Evolutionary conservation across 257 asterid genomes (phyloP).

Genomic region (Osmanthus fragrans): DNA sequence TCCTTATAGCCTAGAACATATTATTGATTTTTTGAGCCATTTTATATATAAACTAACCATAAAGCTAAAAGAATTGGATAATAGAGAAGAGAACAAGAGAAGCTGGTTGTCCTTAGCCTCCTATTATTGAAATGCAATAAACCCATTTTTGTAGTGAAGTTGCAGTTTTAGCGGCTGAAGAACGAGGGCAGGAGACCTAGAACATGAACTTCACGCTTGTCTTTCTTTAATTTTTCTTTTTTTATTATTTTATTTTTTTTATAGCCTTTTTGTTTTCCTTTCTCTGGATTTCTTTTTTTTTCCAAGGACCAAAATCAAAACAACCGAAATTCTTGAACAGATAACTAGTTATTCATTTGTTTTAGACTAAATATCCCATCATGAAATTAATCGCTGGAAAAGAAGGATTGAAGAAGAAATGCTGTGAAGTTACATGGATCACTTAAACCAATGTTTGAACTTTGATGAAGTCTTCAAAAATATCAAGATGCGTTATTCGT

Average conservation of each 20-base stretch:
- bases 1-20: not conserved
- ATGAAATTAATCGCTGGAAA: not conserved
- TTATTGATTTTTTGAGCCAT: not conserved
- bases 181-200: not conserved
- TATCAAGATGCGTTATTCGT: not conserved
- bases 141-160: not conserved
- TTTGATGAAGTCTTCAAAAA: not conserved
- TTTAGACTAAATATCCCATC: not conserved
- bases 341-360: not conserved
- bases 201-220: too few relatives aligned
- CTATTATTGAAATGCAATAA: not conserved
- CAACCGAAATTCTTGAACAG: not conserved
- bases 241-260: too few relatives aligned
- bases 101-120: not conserved
- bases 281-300: not conserved
- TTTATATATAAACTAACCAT: not conserved
- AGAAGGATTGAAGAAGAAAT: not conserved
- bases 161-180: not conserved
- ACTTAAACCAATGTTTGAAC: not conserved
- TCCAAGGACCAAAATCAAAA: not conserved
- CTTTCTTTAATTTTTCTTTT: too few relatives aligned
- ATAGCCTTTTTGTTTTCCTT: too few relatives aligned
- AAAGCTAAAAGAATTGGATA: not conserved
- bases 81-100: not conserved
- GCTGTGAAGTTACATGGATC: not conserved